Conservation (phyloP, 139 green algal genomes). For the Penium margaritaceum region DNA sequence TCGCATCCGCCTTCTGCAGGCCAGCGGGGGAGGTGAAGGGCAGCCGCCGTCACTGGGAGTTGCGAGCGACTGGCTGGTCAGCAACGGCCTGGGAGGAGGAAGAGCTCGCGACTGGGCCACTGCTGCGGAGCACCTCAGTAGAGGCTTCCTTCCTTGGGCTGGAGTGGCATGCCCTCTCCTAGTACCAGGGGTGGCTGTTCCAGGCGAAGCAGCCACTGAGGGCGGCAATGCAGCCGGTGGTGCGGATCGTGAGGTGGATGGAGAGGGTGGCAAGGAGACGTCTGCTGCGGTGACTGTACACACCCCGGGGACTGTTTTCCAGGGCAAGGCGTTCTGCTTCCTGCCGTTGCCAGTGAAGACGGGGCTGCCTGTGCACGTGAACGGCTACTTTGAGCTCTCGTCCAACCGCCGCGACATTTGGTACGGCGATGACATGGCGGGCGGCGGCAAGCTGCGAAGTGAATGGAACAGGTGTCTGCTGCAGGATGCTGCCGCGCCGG, state of each 20-base stretch:
- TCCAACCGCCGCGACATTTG: constrained; percentile 57
- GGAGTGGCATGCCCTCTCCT: constrained; percentile 59
- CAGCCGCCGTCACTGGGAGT: not conserved
- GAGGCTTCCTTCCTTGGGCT: constrained; percentile 67
- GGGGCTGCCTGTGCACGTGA: constrained; percentile 65
- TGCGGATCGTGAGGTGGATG: no score
- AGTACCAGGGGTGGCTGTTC: no score
- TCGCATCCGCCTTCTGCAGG: not conserved
- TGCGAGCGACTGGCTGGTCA: constrained; percentile 26
- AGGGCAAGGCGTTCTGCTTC: constrained; percentile 72
- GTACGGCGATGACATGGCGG: constrained; percentile 58
- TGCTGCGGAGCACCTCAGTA: constrained; percentile 10
- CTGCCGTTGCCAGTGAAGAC: constrained; percentile 66
- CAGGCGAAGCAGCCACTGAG: no score
- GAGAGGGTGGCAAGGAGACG: no score
- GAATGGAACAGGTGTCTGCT: constrained; percentile 60
- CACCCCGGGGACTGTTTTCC: not conserved
- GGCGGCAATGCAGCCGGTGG: no score
- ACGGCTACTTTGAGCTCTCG: constrained; percentile 75
- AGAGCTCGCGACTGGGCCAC: constrained; percentile 45
- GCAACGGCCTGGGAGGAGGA: constrained; percentile 25
- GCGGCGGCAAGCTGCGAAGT: constrained; percentile 49
- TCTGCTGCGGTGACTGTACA: not conserved
- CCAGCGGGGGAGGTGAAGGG: not conserved
- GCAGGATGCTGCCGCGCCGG: constrained; percentile 51